Evolutionary conservation across 805 yeast genomes (phyloP).

Genomic region (Saccharomycopsis olivae): DNA sequence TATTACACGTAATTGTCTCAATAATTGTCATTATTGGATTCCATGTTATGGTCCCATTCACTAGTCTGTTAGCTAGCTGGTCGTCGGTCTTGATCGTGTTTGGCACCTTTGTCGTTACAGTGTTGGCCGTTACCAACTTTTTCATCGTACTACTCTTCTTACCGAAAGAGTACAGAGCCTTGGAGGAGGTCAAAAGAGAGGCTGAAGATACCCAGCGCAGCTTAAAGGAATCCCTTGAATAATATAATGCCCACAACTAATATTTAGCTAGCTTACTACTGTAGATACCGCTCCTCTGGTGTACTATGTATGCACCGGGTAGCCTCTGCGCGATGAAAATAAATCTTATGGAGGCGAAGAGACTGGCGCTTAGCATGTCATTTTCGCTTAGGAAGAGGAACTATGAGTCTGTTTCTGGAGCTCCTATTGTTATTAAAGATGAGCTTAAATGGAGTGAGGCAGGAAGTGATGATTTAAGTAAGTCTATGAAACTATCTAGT

Average conservation of each 20-base stretch:
- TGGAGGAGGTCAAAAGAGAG: slow-evolving; percentile 65
- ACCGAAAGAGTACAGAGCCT: slow-evolving; percentile 65
- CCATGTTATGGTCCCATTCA: slow-evolving; percentile 47
- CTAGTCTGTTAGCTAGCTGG: slow-evolving; percentile 45
- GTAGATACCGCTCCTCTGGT: too few species aligned
- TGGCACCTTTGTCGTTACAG: slow-evolving; percentile 41
- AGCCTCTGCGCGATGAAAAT: too few species aligned
- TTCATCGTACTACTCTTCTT: slow-evolving; percentile 73
- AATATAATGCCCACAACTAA: too few species aligned
- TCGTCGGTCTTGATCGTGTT: slow-evolving; percentile 56
- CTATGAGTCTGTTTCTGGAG: too few species aligned
- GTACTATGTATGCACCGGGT: too few species aligned
- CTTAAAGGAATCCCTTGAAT: too few species aligned
- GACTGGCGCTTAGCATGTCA: too few species aligned
- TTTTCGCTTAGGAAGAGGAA: too few species aligned
- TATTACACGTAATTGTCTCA: slow-evolving; percentile 51
- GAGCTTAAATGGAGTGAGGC: slow-evolving; percentile 4
- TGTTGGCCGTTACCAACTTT: slow-evolving; percentile 67
- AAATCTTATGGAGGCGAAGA: too few species aligned
- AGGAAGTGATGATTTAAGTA: slow-evolving; percentile 2
- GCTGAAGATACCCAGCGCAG: slow-evolving; percentile 30
- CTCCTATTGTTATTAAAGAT: too few species aligned
- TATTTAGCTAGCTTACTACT: too few species aligned
- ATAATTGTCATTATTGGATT: slow-evolving; percentile 41
- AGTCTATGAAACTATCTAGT: too few species aligned